Conservation (phyloP, 371 early-diverging fungal species). For the Mucor lusitanicus region DNA sequence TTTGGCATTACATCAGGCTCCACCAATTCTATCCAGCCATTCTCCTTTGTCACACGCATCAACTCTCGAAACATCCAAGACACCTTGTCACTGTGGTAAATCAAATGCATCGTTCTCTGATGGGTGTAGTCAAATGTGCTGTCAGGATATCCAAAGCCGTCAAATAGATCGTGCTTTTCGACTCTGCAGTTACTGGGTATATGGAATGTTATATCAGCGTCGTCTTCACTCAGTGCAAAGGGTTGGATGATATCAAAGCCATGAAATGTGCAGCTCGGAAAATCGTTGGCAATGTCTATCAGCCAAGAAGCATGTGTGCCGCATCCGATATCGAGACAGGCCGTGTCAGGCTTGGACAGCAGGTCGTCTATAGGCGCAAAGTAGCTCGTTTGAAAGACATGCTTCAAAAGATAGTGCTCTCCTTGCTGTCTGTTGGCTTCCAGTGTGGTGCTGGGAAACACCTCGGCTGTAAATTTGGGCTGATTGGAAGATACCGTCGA, state of each 20-base stretch:
- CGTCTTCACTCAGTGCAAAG: slow-evolving; percentile 4
- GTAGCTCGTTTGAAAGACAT: slow-evolving; percentile 37
- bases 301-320: slow-evolving; percentile 38
- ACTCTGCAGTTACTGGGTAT: slow-evolving; percentile 30
- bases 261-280: slow-evolving; percentile 29
- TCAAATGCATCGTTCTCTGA: slow-evolving; percentile 33
- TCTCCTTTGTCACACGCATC: slow-evolving; percentile 33
- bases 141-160: slow-evolving; percentile 16
- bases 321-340: slow-evolving; percentile 36
- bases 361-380: slow-evolving; percentile 34
- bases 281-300: slow-evolving; percentile 37
- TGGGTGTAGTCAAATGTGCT: slow-evolving; percentile 38
- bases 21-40: slow-evolving; percentile 41
- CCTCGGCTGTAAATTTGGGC: slow-evolving; percentile 6
- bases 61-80: slow-evolving; percentile 24
- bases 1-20: slow-evolving; percentile 24
- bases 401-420: slow-evolving; percentile 37
- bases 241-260: slow-evolving; percentile 32
- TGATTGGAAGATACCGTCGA: slow-evolving; percentile 7
- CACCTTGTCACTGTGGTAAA: slow-evolving; percentile 27
- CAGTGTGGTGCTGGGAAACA: slow-evolving; percentile 16
- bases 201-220: neutral
- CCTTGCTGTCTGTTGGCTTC: slow-evolving; percentile 29
- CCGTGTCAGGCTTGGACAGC: slow-evolving; percentile 8
- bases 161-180: slow-evolving; percentile 20